Evolutionary conservation across 2,329 filamentous ascomycete genomes (phyloP), one percentile per base, ranked within the genome.

Genomic region (Colletotrichum tamarilloi): DNA sequence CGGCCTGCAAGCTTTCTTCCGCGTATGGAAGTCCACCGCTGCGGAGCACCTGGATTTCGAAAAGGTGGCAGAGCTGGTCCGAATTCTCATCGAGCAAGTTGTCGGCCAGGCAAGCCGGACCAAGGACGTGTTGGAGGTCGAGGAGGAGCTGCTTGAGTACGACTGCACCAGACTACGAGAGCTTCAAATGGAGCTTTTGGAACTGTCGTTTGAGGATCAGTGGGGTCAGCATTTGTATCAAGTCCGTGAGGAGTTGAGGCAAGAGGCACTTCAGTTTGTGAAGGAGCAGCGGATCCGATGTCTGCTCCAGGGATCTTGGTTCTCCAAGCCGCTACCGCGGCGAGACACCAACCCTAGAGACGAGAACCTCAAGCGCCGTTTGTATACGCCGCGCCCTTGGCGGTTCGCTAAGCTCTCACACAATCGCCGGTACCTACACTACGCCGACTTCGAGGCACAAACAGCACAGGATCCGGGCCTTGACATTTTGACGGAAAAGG

Each of bases 251-350:
- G 95, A 97, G 81, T 88, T 98, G 57, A 93, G 94, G 77, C 92
- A 96, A 78, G 97, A 99, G 82, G 95, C 96, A 12, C 85, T 98
- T 67, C 94, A 98, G 79, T 99, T 99, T 79, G 94, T 98, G 83
- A 98, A 98, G 83, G 97, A 99, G 84, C 97, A 99, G 82, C 92
- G 97, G 49, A 94, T 98, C 74, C 90, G 97, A 67, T 98, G 95
- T 80, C 86, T 99, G 52, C 88, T 98, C 4, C 90, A 94, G 76
- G 97, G 97, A 7, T 92, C 93, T 11, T 99, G 97, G 97, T 99
- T 98, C 84, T 81, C 85, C 80, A 83, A 88, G 82, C 82, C 88
- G 5, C 79, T 83, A 12, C 81, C 85, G 63, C 82, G 79, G 74
- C 80, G 83, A 62, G 81, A 83, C 62, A 82, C 74, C 60, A 77